Conservation (phyloP, 73 alveolate genomes). For the Tetrahymena elliotti region DNA sequence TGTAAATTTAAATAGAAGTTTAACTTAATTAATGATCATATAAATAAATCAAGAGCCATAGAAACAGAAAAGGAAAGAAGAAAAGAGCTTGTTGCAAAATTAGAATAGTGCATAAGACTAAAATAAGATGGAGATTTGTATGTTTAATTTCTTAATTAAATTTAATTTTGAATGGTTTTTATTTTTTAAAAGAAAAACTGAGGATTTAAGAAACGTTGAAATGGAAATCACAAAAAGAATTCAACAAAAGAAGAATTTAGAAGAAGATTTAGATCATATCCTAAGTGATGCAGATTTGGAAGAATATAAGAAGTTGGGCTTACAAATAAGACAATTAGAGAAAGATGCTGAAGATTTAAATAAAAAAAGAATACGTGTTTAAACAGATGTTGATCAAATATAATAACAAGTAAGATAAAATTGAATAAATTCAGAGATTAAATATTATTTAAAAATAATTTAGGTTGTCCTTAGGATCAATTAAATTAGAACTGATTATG, state of each 20-base stretch:
- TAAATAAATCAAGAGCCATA: background rate
- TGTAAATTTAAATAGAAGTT: background rate
- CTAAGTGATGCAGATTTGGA: slow-evolving; percentile 42
- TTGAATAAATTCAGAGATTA: background rate
- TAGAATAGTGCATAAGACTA: slow-evolving; percentile 29
- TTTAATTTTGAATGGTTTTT: background rate
- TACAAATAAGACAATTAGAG: background rate
- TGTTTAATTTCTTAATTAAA: background rate
- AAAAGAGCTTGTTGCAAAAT: slow-evolving; percentile 11
- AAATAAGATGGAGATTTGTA: slow-evolving; percentile 41
- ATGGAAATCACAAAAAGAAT: slow-evolving; percentile 30
- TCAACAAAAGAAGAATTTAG: slow-evolving; percentile 35
- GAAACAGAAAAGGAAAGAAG: slow-evolving; percentile 39
- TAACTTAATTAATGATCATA: too few relatives aligned
- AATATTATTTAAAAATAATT: too few relatives aligned
- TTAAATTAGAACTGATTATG: slow-evolving; percentile 27
- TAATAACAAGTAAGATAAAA: background rate
- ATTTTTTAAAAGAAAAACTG: slow-evolving; percentile 11
- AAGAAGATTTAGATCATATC: slow-evolving; percentile 39
- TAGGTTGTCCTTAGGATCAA: background rate
- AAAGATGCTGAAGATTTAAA: slow-evolving; percentile 12
- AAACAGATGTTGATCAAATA: slow-evolving; percentile 22
- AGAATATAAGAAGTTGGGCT: slow-evolving; percentile 21
- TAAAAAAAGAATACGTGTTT: slow-evolving; percentile 9
- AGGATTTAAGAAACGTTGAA: slow-evolving; percentile 24